These are phyloP conservation scores for Ceratobasidium sp. DNA, from an alignment of 1,284 basidiomycete species.

Conservation along the genomic window DNA sequence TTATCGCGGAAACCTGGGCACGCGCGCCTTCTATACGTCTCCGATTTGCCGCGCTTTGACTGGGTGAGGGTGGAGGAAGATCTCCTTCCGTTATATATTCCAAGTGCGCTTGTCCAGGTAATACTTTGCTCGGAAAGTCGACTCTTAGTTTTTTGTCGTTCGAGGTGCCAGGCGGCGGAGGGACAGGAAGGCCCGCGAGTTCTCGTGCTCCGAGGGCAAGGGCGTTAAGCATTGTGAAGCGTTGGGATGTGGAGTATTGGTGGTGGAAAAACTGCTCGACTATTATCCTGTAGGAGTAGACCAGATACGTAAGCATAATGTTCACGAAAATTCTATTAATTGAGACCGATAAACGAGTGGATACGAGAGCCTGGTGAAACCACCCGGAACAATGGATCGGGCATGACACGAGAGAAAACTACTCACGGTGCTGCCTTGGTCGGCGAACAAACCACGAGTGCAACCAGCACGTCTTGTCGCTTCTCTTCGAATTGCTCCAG, in stretches of 20 bases:
- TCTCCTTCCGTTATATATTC: conserved; percentile 66
- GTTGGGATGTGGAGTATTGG: conserved; percentile 88
- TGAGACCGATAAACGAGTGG: too few species aligned
- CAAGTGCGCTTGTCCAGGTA: conserved; percentile 76
- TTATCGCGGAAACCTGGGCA: conserved; percentile 61
- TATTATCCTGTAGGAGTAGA: conserved; percentile 77
- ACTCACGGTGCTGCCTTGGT: conserved; percentile 81
- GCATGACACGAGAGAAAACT: conserved; percentile 8
- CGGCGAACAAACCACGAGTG: conserved; percentile 83
- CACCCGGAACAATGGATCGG: neutral
- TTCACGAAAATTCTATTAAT: too few species aligned
- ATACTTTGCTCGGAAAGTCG: conserved; percentile 78
- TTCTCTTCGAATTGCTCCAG: conserved; percentile 81
- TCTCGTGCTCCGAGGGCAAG: conserved; percentile 88
- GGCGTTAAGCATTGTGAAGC: conserved; percentile 85
- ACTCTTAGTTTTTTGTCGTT: conserved; percentile 54
- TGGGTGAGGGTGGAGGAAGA: conserved; percentile 51
- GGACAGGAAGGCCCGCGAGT: conserved; percentile 74
- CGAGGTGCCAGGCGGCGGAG: conserved; percentile 53
- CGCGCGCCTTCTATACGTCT: conserved; percentile 12
- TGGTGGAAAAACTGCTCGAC: conserved; percentile 93
- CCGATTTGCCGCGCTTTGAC: neutral
- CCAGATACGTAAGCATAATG: too few species aligned
- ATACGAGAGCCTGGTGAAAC: neutral
- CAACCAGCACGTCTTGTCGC: conserved; percentile 79